Evolutionary conservation across 139 green algal genomes (phyloP).

Genomic region (Chlamydomonas sphaeroides): DNA sequence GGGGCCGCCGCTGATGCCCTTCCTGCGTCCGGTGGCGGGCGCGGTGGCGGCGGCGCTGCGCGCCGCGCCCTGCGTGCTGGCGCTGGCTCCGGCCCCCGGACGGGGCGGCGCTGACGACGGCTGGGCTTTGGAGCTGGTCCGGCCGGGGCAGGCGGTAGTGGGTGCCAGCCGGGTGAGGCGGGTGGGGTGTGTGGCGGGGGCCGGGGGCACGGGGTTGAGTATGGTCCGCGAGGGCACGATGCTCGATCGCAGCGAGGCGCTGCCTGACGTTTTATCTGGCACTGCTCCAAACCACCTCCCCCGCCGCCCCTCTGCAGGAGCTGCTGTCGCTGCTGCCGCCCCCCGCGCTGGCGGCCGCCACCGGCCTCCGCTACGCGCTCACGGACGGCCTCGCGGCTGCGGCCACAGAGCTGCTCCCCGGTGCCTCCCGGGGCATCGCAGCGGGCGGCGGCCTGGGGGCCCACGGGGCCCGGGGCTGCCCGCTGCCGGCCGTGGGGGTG

Average conservation of each 20-base stretch:
- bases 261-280: too few species aligned
- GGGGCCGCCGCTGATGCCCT: neutral
- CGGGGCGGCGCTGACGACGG: neutral
- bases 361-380: conserved; percentile 6
- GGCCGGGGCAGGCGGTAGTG: conserved; percentile 7
- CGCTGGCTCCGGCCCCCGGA: neutral
- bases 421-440: too few species aligned
- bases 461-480: neutral
- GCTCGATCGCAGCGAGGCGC: too few species aligned
- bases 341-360: neutral
- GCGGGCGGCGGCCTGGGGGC: neutral
- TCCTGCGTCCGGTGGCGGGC: conserved; percentile 17
- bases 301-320: neutral
- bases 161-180: conserved; percentile 1
- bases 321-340: conserved; percentile 6
- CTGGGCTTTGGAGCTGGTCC: neutral
- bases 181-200: neutral
- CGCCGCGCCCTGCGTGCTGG: neutral
- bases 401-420: neutral
- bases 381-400: conserved; percentile 9
- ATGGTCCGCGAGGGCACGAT: too few species aligned
- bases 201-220: neutral
- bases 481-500: neutral
- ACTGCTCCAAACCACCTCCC: too few species aligned
- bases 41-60: conserved; percentile 17